phyloP scores from a whole-genome alignment of 257 asterid genomes.

The Nicotiana benthamiana region DNA sequence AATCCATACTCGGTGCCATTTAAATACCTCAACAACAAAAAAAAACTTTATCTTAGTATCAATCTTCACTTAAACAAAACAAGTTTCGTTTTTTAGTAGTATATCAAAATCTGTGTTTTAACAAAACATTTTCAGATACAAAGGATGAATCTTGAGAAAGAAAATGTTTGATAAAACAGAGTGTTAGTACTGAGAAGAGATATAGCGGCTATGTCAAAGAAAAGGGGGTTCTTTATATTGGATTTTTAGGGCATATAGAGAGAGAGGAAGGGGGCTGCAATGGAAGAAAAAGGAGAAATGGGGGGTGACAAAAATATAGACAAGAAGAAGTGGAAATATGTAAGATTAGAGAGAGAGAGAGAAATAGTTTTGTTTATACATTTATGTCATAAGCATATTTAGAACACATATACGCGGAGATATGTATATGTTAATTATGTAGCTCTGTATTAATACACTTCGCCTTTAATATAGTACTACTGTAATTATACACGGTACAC shows the following conservation, averaged over 20 bases:
- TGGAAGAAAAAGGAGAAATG: slow-evolving; percentile 10
- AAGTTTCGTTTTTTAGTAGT: not conserved
- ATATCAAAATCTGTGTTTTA: not conserved
- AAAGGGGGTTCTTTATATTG: not conserved
- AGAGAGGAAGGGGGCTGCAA: not conserved
- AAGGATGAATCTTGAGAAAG: not conserved
- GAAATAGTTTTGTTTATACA: not conserved
- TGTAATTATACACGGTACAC: too few species aligned
- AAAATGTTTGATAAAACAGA: not conserved
- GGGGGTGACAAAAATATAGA: slow-evolving; percentile 7
- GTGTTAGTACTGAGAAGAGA: not conserved
- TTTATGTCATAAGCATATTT: slow-evolving; percentile 5
- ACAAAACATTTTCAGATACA: not conserved
- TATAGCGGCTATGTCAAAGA: slow-evolving; percentile 3
- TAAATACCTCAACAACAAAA: slow-evolving; percentile 4
- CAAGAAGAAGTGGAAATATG: not conserved
- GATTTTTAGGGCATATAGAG: slow-evolving; percentile 5
- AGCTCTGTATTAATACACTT: too few species aligned
- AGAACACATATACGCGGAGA: not conserved
- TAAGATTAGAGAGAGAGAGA: not conserved
- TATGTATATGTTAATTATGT: not conserved
- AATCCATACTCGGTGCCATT: slow-evolving; percentile 38
- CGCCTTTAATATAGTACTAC: too few species aligned
- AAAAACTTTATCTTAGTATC: not conserved
- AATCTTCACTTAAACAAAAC: slow-evolving; percentile 1